Evolutionary conservation across 306 rosid genomes (phyloP).

Genomic region (Castanospermum australe): DNA sequence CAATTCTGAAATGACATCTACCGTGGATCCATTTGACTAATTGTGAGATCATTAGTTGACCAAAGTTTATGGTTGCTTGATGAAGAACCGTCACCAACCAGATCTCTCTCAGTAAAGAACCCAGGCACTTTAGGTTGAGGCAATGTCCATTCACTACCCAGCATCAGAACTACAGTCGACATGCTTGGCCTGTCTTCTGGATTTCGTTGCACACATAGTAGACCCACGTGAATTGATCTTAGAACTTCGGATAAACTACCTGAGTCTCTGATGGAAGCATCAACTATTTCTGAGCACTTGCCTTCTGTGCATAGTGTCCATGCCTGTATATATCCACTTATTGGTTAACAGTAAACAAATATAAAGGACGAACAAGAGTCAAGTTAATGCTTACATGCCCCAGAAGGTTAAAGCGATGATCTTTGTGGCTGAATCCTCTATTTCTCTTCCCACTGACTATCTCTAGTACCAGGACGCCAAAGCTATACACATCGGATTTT

Average conservation of each 20-base stretch:
- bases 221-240: constrained; percentile 40
- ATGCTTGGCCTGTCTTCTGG: constrained; percentile 55
- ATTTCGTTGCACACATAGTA: constrained; percentile 42
- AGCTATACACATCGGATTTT: neutral
- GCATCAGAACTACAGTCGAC: constrained; percentile 46
- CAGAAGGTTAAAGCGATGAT: neutral
- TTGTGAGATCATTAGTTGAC: neutral
- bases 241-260: constrained; percentile 3
- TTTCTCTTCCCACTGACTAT: neutral
- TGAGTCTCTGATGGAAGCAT: neutral
- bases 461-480: neutral
- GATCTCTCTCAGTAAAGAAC: constrained; percentile 5
- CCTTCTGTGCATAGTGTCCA: neutral
- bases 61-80: neutral
- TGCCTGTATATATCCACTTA: neutral
- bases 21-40: neutral
- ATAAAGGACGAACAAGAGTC: neutral
- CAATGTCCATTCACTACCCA: constrained; percentile 30
- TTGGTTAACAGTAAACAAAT: neutral
- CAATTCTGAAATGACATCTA: neutral
- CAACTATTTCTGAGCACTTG: constrained; percentile 24
- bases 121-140: constrained; percentile 49
- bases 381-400: neutral
- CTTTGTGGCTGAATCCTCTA: neutral
- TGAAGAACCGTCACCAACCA: neutral